These are phyloP conservation scores for Xylaria cubensis DNA, from an alignment of 495 filamentous ascomycete genomes.

Conservation along the genomic window DNA sequence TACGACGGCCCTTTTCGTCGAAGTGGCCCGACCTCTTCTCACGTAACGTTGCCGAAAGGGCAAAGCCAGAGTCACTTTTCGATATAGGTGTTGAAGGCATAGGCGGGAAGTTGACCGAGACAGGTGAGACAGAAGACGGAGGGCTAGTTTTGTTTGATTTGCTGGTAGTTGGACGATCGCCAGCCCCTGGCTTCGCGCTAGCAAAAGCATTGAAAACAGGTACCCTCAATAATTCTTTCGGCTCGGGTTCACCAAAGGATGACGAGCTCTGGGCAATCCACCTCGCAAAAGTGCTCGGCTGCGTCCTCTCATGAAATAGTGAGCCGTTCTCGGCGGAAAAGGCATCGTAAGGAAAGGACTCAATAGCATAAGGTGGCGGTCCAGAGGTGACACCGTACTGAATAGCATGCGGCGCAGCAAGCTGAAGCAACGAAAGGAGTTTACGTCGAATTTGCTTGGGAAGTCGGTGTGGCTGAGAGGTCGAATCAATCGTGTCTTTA, in stretches of 20 bases:
- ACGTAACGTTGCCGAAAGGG: conserved; percentile 79
- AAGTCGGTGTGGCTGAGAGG: conserved; percentile 71
- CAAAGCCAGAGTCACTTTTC: conserved; percentile 89
- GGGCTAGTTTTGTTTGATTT: conserved; percentile 79
- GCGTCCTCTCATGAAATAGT: conserved; percentile 73
- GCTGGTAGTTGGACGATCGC: conserved; percentile 81
- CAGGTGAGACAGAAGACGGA: conserved; percentile 84
- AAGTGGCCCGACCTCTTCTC: conserved; percentile 97
- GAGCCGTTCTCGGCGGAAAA: conserved; percentile 86
- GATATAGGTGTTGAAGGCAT: conserved; percentile 76
- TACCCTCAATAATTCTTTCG: conserved; percentile 48
- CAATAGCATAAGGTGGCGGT: conserved; percentile 91
- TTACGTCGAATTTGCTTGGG: conserved; percentile 91
- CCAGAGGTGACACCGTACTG: conserved; percentile 85
- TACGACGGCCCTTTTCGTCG: conserved; percentile 80
- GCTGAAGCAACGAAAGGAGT: conserved; percentile 83
- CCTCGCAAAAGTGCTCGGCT: conserved; percentile 75
- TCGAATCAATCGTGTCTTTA: conserved; percentile 84
- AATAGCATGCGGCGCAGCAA: conserved; percentile 88
- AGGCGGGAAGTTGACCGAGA: conserved; percentile 78
- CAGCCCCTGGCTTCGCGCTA: conserved; percentile 71
- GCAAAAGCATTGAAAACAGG: conserved; percentile 90
- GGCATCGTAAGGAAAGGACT: conserved; percentile 87
- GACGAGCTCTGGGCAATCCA: conserved; percentile 88
- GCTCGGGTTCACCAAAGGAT: conserved; percentile 75